Percentiles rank a stretch among this genome's conserved stretches.
Conservation (phyloP, 768 basidiomycete genomes). For the Lactarius vividus region DNA sequence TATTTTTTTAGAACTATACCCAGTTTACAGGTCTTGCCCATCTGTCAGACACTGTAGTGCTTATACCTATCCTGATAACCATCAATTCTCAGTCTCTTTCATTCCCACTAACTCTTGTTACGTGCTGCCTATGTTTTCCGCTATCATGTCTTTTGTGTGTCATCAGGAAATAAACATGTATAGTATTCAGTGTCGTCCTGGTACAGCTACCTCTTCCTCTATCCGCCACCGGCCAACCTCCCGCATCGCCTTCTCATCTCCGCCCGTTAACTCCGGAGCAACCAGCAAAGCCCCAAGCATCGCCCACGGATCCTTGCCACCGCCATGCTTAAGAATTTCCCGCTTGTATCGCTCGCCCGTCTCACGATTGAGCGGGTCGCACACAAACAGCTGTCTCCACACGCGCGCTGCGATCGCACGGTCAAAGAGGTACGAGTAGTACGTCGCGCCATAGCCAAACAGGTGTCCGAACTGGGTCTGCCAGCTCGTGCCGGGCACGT, state of each 20-base stretch:
- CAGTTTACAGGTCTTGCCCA: neutral
- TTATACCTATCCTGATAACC: neutral
- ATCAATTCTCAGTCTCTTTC: neutral
- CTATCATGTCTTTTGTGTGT: neutral
- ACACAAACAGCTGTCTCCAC: constrained; percentile 72
- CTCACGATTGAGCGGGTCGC: constrained; percentile 64
- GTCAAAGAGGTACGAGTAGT: constrained; percentile 97
- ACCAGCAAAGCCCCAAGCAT: constrained; percentile 78
- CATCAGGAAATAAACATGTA: neutral
- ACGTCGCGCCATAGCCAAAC: constrained; percentile 95
- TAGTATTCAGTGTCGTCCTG: constrained; percentile 53
- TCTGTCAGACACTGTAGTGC: neutral
- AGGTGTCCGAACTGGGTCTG: constrained; percentile 96
- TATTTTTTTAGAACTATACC: neutral
- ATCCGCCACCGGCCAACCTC: constrained; percentile 89
- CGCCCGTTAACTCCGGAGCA: constrained; percentile 60
- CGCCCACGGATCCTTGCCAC: constrained; percentile 90
- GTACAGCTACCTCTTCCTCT: constrained; percentile 63
- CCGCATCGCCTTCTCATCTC: constrained; percentile 82
- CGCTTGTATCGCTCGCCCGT: constrained; percentile 79
- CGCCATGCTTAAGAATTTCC: constrained; percentile 77
- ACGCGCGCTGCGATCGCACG: constrained; percentile 93
- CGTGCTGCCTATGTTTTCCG: neutral
- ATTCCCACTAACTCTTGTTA: neutral
- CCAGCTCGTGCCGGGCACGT: constrained; percentile 83